These are phyloP conservation scores for Parsonsia alboflavescens DNA, from an alignment of 257 asterid genomes.

Conservation along the genomic window DNA sequence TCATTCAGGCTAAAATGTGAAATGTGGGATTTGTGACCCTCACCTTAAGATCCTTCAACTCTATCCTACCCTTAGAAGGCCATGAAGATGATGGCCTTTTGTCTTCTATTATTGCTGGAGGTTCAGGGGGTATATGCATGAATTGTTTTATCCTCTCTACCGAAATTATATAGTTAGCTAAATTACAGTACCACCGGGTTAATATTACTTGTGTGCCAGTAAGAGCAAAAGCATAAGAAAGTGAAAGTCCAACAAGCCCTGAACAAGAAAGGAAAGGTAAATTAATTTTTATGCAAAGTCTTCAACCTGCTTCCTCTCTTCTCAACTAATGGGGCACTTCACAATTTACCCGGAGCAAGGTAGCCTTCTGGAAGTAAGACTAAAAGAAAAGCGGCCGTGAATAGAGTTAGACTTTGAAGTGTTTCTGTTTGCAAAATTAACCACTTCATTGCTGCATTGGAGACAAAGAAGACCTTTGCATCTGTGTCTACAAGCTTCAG, in stretches of 20 bases:
- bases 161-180: slow-evolving; percentile 56
- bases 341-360: slow-evolving; percentile 50
- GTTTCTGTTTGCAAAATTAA: slow-evolving; percentile 62
- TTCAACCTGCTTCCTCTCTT: background rate
- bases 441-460: slow-evolving; percentile 69
- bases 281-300: background rate
- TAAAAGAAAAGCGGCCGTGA: slow-evolving; percentile 52
- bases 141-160: slow-evolving; percentile 75
- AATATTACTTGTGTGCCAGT: slow-evolving; percentile 52
- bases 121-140: slow-evolving; percentile 61
- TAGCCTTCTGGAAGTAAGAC: slow-evolving; percentile 44
- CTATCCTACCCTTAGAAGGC: slow-evolving; percentile 65
- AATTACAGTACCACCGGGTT: slow-evolving; percentile 55
- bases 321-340: background rate
- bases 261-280: slow-evolving; percentile 9
- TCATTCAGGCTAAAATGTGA: background rate
- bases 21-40: background rate
- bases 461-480: slow-evolving; percentile 59
- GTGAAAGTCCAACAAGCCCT: slow-evolving; percentile 78
- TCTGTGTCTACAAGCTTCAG: slow-evolving; percentile 54
- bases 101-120: slow-evolving; percentile 54
- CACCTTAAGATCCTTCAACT: slow-evolving; percentile 56
- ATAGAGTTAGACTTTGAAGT: slow-evolving; percentile 60
- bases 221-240: slow-evolving; percentile 66
- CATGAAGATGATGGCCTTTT: slow-evolving; percentile 53